Conservation (phyloP, 106 monocot species). For the Acorus calamus region DNA sequence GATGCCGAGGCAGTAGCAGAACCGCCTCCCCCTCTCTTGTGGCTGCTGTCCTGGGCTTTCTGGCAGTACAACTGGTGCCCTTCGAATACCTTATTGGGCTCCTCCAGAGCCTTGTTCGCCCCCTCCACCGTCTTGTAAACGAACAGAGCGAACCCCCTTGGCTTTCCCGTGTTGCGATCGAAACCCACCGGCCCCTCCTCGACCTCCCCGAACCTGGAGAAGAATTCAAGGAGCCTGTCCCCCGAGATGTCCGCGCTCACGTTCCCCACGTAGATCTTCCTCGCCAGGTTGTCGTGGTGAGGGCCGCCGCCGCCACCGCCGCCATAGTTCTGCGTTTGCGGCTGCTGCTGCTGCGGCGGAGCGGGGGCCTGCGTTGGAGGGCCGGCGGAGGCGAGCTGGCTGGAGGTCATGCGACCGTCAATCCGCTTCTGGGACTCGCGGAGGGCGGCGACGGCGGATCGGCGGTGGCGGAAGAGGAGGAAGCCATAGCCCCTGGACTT, state of each 20-base stretch:
- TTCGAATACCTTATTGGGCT: constrained; percentile 81
- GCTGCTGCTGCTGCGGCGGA: constrained; percentile 8
- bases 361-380: constrained; percentile 9
- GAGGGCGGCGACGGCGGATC: constrained; percentile 40
- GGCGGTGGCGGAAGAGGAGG: constrained; percentile 47
- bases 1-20: background rate
- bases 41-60: constrained; percentile 60
- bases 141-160: constrained; percentile 80
- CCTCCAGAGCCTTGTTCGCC: constrained; percentile 54
- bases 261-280: constrained; percentile 89
- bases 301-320: background rate
- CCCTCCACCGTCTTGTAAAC: constrained; percentile 73
- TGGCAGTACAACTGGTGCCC: constrained; percentile 59
- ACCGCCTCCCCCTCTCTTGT: constrained; percentile 6
- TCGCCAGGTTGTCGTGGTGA: constrained; percentile 25
- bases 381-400: constrained; percentile 63
- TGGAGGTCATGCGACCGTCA: constrained; percentile 61
- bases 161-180: constrained; percentile 75
- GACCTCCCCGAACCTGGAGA: constrained; percentile 77
- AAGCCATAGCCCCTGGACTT: constrained; percentile 82
- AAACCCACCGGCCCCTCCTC: constrained; percentile 91
- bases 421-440: constrained; percentile 47
- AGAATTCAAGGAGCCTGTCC: constrained; percentile 50
- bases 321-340: background rate
- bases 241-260: constrained; percentile 39